A percentile compares a stretch with the other conserved stretches of the same genome.
These are phyloP conservation scores for Symbiodinium pilosum DNA, from an alignment of 73 alveolate species.

Conservation along the genomic window DNA sequence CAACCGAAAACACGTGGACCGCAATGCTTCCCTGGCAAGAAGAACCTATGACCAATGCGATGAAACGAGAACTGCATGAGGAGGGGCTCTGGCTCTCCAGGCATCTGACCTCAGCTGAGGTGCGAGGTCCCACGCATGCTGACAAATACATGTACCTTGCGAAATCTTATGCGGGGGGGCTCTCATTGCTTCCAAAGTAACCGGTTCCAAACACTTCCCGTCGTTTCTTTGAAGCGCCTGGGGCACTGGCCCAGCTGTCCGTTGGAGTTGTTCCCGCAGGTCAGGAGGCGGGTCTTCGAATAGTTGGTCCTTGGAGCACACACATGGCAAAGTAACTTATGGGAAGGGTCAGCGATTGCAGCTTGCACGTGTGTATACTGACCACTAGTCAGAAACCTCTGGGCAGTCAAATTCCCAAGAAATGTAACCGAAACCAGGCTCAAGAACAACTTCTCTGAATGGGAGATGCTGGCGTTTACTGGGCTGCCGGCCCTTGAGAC, in stretches of 20 bases:
- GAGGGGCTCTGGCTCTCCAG: not conserved
- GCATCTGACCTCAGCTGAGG: not conserved
- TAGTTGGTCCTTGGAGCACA: not conserved
- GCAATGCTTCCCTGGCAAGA: no score
- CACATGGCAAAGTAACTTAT: not conserved
- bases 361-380: no score
- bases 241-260: conserved; percentile 70
- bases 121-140: not conserved
- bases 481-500: not conserved
- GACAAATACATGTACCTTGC: not conserved
- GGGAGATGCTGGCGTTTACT: no score
- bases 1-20: no score
- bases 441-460: no score
- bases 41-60: no score
- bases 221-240: not conserved
- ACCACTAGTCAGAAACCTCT: no score
- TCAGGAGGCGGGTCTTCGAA: conserved; percentile 42
- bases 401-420: not conserved
- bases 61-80: no score
- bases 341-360: no score
- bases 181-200: not conserved
- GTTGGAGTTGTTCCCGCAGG: conserved; percentile 78
- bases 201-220: not conserved
- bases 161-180: not conserved
- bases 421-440: no score